phyloP scores from a whole-genome alignment of 164 flowering plant species.

The Buxus sempervirens region DNA sequence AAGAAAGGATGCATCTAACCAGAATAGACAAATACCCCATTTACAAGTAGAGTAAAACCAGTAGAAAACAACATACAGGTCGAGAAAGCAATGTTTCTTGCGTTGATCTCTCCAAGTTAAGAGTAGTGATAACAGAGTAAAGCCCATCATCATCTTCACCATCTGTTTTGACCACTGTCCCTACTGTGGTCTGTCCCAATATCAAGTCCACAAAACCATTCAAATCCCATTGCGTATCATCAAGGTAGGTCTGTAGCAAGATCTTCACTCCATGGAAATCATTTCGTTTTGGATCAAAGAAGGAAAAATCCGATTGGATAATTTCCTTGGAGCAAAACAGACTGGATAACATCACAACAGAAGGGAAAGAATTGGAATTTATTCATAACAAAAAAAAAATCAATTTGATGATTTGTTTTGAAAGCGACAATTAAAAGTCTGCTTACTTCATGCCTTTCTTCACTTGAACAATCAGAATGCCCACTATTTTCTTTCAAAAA shows the following conservation, averaged over 20 bases:
- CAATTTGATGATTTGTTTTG: too few relatives aligned
- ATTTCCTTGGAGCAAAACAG: constrained; percentile 38
- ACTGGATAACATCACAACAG: not conserved
- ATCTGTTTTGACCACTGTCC: constrained; percentile 83
- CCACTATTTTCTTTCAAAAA: constrained; percentile 18
- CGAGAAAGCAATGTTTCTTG: constrained; percentile 15
- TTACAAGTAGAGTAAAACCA: not conserved
- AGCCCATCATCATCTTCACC: constrained; percentile 69
- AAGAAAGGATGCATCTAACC: too few relatives aligned
- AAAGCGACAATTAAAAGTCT: not conserved
- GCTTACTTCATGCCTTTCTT: constrained; percentile 55
- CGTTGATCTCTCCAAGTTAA: constrained; percentile 82
- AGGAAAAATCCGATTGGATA: constrained; percentile 85
- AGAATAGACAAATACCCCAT: not conserved
- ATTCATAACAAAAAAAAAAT: too few relatives aligned
- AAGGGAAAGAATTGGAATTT: too few relatives aligned
- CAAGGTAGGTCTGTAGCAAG: constrained; percentile 74
- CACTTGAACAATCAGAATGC: constrained; percentile 43
- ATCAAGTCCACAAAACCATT: constrained; percentile 86
- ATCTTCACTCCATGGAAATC: constrained; percentile 91
- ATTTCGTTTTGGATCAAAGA: constrained; percentile 80
- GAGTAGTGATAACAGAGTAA: constrained; percentile 57
- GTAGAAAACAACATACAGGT: not conserved
- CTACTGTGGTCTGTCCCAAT: constrained; percentile 89
- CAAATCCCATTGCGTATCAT: constrained; percentile 70